Conservation (phyloP, 495 filamentous ascomycete genomes). For the Podospora comata region DNA sequence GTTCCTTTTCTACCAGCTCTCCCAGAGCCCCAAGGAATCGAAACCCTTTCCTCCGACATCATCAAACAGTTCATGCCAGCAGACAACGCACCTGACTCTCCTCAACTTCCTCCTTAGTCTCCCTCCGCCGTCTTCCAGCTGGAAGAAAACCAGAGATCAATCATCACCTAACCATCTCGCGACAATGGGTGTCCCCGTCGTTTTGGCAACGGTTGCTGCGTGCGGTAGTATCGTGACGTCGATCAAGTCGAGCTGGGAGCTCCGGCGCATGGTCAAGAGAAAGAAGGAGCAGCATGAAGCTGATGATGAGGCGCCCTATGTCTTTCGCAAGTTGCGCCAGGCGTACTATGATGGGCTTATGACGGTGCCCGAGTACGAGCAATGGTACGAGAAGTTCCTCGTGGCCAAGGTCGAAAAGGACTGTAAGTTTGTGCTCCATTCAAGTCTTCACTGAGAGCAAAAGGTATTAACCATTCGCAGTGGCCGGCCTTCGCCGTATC, state of each 20-base stretch:
- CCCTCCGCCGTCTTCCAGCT: not conserved
- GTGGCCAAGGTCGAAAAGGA: constrained; percentile 28
- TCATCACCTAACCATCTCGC: not conserved
- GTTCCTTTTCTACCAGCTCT: not conserved
- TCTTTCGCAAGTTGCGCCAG: constrained; percentile 24
- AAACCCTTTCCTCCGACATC: not conserved
- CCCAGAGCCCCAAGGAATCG: not conserved
- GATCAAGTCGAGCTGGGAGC: constrained; percentile 29
- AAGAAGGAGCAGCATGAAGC: constrained; percentile 21
- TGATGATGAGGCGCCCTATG: constrained; percentile 25
- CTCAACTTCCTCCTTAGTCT: not conserved
- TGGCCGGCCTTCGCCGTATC: constrained; percentile 20
- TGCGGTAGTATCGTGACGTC: constrained; percentile 28
- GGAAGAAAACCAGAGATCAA: not conserved
- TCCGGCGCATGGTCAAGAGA: constrained; percentile 26
- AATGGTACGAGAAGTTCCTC: constrained; percentile 26
- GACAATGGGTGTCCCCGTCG: constrained; percentile 22
- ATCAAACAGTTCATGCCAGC: not conserved
- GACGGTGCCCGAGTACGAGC: constrained; percentile 18
- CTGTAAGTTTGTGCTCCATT: constrained; percentile 16
- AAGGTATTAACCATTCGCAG: constrained; percentile 11
- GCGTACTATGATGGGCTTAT: constrained; percentile 23
- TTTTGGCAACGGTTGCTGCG: constrained; percentile 25
- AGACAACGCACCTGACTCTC: not conserved
- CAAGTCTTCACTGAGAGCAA: too few relatives aligned